Base-by-base conservation (phyloP, 352 stramenopile species). In the Phytopythium chamaehyphon region DNA sequence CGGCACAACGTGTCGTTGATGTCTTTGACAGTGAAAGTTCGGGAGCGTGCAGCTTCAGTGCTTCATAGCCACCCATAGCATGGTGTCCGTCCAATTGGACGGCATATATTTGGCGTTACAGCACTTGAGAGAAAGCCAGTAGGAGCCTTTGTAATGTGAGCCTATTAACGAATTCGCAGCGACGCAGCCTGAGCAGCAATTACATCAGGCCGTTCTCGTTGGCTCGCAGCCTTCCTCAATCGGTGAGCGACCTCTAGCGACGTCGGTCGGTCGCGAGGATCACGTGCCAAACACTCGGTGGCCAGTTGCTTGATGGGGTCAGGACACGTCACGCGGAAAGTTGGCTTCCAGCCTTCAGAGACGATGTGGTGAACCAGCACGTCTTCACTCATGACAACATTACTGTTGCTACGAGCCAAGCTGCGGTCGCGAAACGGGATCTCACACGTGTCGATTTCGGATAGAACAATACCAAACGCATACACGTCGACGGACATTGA, bases 401-500 rank as follows among this genome's bases (percentile, higher is more conserved):
- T 55, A 40, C 59, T 61, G n/a, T 55, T 31, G 40, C 53, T 59
- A 18, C 35, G 36, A 22, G 37, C 36, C 12, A 59, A 40, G 14
- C 55, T 59, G 21, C 66, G 54, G 23, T 77, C 64, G 16, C 61
- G 42, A 55, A 85, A 93, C 26, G 82, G 82, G 38, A 70, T 39
- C 44, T 83, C 69, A 39, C 76, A 76, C 36, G 82, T 90, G 51
- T 90, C 82, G 43, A 93, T 76, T 59, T 93, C 82, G 2, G 79
- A 87, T 3, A 93, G 61, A 54, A 93, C 76, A 40, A 95, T 73
- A 24, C 86, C 86, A 16, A 95, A 85, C 21, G 81, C 87, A 54
- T 93, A 96, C 18, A 96, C 80, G 55, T 96, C 87, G n/a, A 83
- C 83, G 18, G 83, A 82, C 54, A 90, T 78, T 15, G 73, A 88